These are phyloP conservation scores for Lentinula edodes DNA, from an alignment of 768 basidiomycete species.

Conservation along the genomic window DNA sequence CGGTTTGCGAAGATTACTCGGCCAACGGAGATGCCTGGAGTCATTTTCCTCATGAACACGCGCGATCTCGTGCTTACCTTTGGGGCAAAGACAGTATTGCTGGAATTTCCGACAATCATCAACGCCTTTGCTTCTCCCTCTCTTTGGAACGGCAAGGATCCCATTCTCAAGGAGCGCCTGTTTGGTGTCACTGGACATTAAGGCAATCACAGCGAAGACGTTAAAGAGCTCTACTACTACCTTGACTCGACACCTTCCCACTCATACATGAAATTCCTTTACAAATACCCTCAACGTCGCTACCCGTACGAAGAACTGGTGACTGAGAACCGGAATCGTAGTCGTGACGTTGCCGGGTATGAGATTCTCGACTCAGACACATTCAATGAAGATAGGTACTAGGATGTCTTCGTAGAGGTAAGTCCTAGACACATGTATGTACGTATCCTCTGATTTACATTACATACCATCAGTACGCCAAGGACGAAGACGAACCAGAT, in stretches of 20 bases:
- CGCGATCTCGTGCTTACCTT: slow-evolving; percentile 89
- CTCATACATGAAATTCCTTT: slow-evolving; percentile 99
- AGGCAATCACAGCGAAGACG: slow-evolving; percentile 99
- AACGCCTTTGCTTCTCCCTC: slow-evolving; percentile 84
- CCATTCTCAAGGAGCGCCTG: slow-evolving; percentile 92
- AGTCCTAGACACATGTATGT: slow-evolving; percentile 16
- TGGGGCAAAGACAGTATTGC: slow-evolving; percentile 99
- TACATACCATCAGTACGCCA: slow-evolving; percentile 70
- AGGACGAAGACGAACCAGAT: slow-evolving; percentile 89
- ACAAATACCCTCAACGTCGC: slow-evolving; percentile 93
- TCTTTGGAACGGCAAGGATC: slow-evolving; percentile 93
- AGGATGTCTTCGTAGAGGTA: slow-evolving; percentile 98
- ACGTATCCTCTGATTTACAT: not conserved
- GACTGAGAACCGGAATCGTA: slow-evolving; percentile 73
- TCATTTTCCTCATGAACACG: slow-evolving; percentile 92
- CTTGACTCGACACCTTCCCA: slow-evolving; percentile 98
- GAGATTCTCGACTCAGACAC: slow-evolving; percentile 91
- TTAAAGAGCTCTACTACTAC: slow-evolving; percentile 98
- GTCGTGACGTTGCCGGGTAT: slow-evolving; percentile 83
- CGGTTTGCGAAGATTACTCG: slow-evolving; percentile 98
- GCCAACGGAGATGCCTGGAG: slow-evolving; percentile 94
- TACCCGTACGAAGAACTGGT: slow-evolving; percentile 96
- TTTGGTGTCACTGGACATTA: slow-evolving; percentile 96
- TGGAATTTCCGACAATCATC: slow-evolving; percentile 96
- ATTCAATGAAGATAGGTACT: slow-evolving; percentile 91